Base-by-base conservation (phyloP, 2,329 filamentous ascomycete genomes). In the Fusarium sp. region DNA sequence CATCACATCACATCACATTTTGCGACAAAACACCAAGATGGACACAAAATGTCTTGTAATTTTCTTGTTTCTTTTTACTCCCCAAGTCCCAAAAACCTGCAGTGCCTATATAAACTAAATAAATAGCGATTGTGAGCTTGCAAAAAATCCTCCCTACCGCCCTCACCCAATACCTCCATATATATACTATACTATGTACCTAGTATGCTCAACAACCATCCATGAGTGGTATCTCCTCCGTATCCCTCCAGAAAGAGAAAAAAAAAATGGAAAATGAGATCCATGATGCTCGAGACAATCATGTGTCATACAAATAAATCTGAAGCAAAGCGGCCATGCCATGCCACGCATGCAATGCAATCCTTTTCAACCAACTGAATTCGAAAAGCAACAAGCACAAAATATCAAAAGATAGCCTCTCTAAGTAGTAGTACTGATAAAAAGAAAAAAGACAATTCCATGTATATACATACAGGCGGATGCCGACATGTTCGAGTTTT, bases 271-370 rank as follows among this genome's bases (percentile, higher is more conserved):
- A 62, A 67, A 58, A 57, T 42, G 55, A 50, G 67, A 60, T 61
- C 69, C 69, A 42, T 72, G 50, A 67, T 61, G 53, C 60, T 61
- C 33, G 44, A 61, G 50, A 61, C 54, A 50, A 58, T 67, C 63
- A 61, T 58, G 64, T 61, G 59, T 60, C 60, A 55, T 64, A 62
- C 53, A 38, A 68, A 14, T 23, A 44, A 44, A 23, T 44, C 25
- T 44, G 40, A 44, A 44, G 40, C 40, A 44, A 44, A 58, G 65
- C 62, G 68, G 40, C 64, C 69, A 61, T 61, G 71, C 71, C 70
- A 73, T 71, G 71, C 71, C 70, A 65, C 14, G 27, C 46, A 46
- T 46, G 71, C 71, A 70, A 72, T 72, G 71, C 71, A 71, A 65
- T 58, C 71, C 62, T 59, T 61, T 63, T 68, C 58, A 70, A 50